phyloP scores from a whole-genome alignment of 179 eudicot species.

The Beta corolliflora region DNA sequence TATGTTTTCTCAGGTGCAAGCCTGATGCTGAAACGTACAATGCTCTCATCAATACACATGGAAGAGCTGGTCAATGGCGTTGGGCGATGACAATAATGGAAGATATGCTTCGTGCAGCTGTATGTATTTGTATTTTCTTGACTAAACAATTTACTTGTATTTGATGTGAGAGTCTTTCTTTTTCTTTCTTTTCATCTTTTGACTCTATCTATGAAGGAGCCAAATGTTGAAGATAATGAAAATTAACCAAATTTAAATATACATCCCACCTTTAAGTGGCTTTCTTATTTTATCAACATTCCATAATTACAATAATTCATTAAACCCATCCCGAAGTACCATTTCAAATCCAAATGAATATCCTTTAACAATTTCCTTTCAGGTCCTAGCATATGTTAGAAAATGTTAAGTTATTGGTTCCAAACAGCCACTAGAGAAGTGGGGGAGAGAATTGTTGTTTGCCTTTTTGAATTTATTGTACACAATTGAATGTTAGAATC shows the following conservation, averaged over 20 bases:
- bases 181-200: slow-evolving; percentile 19
- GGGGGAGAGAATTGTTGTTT: neutral
- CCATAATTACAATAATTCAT: neutral
- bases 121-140: slow-evolving; percentile 59
- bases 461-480: too few species aligned
- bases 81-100: slow-evolving; percentile 97
- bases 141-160: slow-evolving; percentile 32
- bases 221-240: neutral
- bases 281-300: neutral
- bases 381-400: neutral
- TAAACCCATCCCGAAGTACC: neutral
- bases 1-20: slow-evolving; percentile 63
- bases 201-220: neutral
- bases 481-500: too few species aligned
- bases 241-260: too few species aligned
- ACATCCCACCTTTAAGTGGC: neutral
- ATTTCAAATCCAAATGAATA: neutral
- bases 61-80: slow-evolving; percentile 97
- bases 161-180: slow-evolving; percentile 46
- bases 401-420: neutral
- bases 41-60: slow-evolving; percentile 92
- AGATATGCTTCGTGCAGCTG: slow-evolving; percentile 98
- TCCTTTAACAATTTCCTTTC: neutral
- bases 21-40: slow-evolving; percentile 93
- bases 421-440: neutral